These are phyloP conservation scores for Salvia rosmarinus DNA, from an alignment of 257 asterid genomes.

Conservation along the genomic window DNA sequence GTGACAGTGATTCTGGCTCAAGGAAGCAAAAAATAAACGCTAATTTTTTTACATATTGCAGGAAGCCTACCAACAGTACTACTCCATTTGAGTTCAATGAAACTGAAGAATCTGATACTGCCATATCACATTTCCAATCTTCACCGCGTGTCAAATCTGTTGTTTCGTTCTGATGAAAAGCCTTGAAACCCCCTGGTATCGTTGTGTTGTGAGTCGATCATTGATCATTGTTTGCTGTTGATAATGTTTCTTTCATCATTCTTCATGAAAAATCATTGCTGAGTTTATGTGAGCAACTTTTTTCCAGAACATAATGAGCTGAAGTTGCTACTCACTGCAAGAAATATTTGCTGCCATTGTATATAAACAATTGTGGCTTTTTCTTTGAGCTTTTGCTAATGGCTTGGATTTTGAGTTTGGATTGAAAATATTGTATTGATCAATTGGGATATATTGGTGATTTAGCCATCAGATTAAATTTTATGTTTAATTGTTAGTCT, in stretches of 20 bases:
- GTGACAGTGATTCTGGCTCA: neutral
- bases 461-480: neutral
- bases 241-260: slow-evolving; percentile 26
- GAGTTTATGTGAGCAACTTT: slow-evolving; percentile 25
- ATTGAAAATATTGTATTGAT: neutral
- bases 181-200: neutral
- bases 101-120: slow-evolving; percentile 63
- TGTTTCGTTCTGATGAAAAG: slow-evolving; percentile 47
- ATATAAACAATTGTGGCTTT: slow-evolving; percentile 34
- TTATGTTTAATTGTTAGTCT: neutral
- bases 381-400: slow-evolving; percentile 17
- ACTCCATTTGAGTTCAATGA: slow-evolving; percentile 45
- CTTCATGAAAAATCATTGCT: slow-evolving; percentile 27
- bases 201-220: slow-evolving; percentile 26
- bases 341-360: slow-evolving; percentile 38
- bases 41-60: slow-evolving; percentile 28
- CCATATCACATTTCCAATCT: slow-evolving; percentile 53
- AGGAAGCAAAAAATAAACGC: neutral
- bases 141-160: slow-evolving; percentile 44
- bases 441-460: neutral
- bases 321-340: slow-evolving; percentile 28
- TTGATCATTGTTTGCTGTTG: slow-evolving; percentile 28
- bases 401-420: slow-evolving; percentile 5
- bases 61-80: slow-evolving; percentile 45
- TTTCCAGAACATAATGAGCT: slow-evolving; percentile 20